Percentiles rank a stretch among this genome's conserved stretches.
Conservation (phyloP, 306 rosid species). For the Benincasa hispida region DNA sequence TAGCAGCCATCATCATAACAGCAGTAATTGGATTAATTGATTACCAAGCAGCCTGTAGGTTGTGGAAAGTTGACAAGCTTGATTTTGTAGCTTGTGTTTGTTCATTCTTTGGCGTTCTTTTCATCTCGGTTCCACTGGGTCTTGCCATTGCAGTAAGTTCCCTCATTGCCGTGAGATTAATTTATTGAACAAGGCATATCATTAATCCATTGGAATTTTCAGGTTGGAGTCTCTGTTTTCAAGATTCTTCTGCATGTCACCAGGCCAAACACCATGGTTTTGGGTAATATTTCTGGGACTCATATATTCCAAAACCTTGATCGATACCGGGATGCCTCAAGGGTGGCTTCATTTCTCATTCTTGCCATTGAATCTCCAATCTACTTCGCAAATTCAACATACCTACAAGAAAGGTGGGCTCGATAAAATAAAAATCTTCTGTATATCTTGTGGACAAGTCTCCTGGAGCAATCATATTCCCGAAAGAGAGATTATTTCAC, state of each 20-base stretch:
- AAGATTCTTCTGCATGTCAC: slow-evolving; percentile 86
- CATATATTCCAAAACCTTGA: slow-evolving; percentile 56
- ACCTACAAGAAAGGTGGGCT: slow-evolving; percentile 88
- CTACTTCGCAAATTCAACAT: slow-evolving; percentile 88
- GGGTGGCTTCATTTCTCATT: slow-evolving; percentile 75
- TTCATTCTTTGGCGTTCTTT: slow-evolving; percentile 85
- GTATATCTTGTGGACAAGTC: not conserved
- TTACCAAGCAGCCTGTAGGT: slow-evolving; percentile 45
- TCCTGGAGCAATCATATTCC: not conserved
- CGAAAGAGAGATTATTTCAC: not conserved
- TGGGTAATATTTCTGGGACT: slow-evolving; percentile 85
- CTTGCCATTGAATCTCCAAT: slow-evolving; percentile 89
- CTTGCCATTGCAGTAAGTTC: slow-evolving; percentile 80
- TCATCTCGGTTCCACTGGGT: slow-evolving; percentile 88
- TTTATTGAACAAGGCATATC: not conserved
- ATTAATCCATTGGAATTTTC: slow-evolving; percentile 8
- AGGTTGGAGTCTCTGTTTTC: slow-evolving; percentile 93
- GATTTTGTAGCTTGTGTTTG: slow-evolving; percentile 80
- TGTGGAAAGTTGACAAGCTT: slow-evolving; percentile 95
- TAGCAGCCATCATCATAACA: slow-evolving; percentile 84
- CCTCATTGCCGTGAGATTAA: not conserved
- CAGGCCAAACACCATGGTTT: slow-evolving; percentile 68
- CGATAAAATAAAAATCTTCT: not conserved
- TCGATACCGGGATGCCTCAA: slow-evolving; percentile 62
- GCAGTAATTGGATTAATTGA: slow-evolving; percentile 87